Base-by-base conservation (phyloP, 306 rosid genomes). In the Medicago ruthenica region DNA sequence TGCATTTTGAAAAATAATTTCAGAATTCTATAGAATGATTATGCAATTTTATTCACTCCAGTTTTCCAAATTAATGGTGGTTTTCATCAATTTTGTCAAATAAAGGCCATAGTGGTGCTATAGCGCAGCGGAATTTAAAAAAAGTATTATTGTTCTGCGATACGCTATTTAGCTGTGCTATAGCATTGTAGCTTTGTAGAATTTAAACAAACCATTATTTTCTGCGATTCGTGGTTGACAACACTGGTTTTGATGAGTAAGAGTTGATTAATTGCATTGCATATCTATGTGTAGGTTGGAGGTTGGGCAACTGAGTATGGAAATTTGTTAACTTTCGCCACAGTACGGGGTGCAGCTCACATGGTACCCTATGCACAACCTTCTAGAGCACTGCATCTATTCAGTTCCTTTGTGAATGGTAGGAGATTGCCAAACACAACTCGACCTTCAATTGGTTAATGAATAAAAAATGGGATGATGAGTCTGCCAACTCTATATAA, bases 321-420 rank as follows among this genome's bases (percentile, higher is more conserved):
- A 21, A 88, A 93, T 75, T 79, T 84, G 34, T 73, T 89, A 82
- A 93, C 92, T 4, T 91, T 91, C 65, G 97, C 93, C 9, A 93
- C 97, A 0, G 93, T 93, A 50, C 86, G 97, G 9, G 97, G 91
- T 45, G 97, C 97, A 21, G 87, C 98, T 21, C 98, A 91, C 81
- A 93, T 91, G 97, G 98, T 93, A 14, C 96, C 98, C 0, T 93
- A 79, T 74, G 93, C 98, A 14, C 98, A 91, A 54, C 98, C 97
- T 53, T 89, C 98, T 5, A 87, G 98, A 69, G 84, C 98, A 76
- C 55, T 91, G 74, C 96, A 85, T 81, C 86, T 93, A 4, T 89
- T 91, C 87, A 85, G 85, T 77, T 78, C 91, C 17, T 91, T 93
- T 70, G 85, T 93, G 20, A 73, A 8, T 44, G 89, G 89, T 22